A percentile compares a stretch with the other conserved stretches of the same genome.
Evolutionary conservation across 169 alveolate genomes (phyloP).

Genomic region (Eimeria necatrix): DNA sequence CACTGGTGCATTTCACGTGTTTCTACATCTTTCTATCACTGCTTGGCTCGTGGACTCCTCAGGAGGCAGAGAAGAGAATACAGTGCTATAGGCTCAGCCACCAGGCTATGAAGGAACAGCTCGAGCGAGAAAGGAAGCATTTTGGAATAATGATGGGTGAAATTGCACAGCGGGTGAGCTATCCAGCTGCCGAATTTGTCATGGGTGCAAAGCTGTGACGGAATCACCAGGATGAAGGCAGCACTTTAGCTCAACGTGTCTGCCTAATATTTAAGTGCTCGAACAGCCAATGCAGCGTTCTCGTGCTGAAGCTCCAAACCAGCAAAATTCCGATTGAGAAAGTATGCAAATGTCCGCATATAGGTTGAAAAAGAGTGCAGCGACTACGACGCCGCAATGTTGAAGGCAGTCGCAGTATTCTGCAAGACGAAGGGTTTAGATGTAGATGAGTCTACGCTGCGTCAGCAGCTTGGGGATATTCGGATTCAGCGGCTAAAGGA

Average conservation of each 20-base stretch:
- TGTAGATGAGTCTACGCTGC: conserved; percentile 38
- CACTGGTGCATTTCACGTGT: neutral
- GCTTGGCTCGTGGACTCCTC: neutral
- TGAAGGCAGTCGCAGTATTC: conserved; percentile 64
- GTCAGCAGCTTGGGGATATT: conserved; percentile 67
- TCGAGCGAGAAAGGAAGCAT: conserved; percentile 52
- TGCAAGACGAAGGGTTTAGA: conserved; percentile 68
- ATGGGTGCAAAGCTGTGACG: too few species aligned
- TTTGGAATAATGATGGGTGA: conserved; percentile 51
- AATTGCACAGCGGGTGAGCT: conserved; percentile 51
- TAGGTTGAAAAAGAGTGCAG: conserved; percentile 76
- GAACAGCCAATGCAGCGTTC: too few species aligned
- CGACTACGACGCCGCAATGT: conserved; percentile 65
- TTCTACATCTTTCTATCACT: neutral
- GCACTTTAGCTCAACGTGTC: too few species aligned
- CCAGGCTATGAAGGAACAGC: conserved; percentile 68
- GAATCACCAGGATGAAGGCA: too few species aligned
- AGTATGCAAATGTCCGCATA: too few species aligned
- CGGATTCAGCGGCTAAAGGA: conserved; percentile 67
- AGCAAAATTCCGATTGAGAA: too few species aligned
- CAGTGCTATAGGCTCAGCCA: conserved; percentile 71
- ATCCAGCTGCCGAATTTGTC: too few species aligned
- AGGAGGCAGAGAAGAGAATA: conserved; percentile 68
- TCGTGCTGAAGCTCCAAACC: too few species aligned
- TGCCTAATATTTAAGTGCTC: too few species aligned